These are phyloP conservation scores for Trichomonas gallinae DNA, from an alignment of 208 protist species.

Conservation along the genomic window DNA sequence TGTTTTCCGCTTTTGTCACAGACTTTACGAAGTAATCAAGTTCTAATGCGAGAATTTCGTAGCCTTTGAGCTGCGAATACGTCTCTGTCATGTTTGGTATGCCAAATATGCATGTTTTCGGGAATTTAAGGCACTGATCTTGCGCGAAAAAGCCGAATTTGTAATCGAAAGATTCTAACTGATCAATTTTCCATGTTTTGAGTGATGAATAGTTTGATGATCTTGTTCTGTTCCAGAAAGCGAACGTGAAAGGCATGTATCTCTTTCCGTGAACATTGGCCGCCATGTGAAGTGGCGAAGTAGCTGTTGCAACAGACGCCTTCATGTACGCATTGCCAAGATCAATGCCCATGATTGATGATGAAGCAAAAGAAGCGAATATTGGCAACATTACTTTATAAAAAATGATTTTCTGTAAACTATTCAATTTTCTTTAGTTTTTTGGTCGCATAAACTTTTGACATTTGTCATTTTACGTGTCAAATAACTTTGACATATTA, in stretches of 20 bases:
- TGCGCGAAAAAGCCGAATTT: not conserved
- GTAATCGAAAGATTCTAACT: not conserved
- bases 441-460: not conserved
- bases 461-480: too few relatives aligned
- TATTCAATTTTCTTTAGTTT: not conserved
- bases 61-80: not conserved
- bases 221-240: not conserved
- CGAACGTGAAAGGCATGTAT: not conserved
- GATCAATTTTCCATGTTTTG: not conserved
- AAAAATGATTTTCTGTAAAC: not conserved
- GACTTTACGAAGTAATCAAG: not conserved
- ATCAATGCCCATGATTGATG: not conserved
- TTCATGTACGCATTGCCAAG: not conserved
- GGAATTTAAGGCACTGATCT: not conserved
- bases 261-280: not conserved
- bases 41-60: not conserved
- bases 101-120: not conserved
- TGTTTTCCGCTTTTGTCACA: not conserved
- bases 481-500: too few relatives aligned
- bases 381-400: not conserved
- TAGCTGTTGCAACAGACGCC: not conserved
- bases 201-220: not conserved
- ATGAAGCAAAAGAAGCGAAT: not conserved
- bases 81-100: not conserved
- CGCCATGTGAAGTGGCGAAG: not conserved